Conservation (phyloP, 495 filamentous ascomycete genomes). For the Trypethelium eluteriae region DNA sequence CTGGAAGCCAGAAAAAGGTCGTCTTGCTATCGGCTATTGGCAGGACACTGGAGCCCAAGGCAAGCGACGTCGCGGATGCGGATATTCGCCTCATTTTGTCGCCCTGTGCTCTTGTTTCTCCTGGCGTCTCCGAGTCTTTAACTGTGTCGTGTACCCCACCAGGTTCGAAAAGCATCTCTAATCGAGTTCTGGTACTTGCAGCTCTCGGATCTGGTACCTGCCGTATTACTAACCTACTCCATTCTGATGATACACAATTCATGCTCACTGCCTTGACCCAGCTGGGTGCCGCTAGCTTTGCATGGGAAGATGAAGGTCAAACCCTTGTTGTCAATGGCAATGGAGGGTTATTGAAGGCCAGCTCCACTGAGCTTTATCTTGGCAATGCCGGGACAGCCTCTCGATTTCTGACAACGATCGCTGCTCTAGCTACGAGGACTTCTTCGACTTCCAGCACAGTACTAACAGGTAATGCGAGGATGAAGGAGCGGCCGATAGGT, state of each 20-base stretch:
- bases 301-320: constrained; percentile 89
- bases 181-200: constrained; percentile 85
- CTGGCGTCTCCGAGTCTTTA: constrained; percentile 54
- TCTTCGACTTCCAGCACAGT: constrained; percentile 56
- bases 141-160: constrained; percentile 76
- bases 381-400: constrained; percentile 97
- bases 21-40: constrained; percentile 92
- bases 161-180: constrained; percentile 96
- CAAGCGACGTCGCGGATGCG: constrained; percentile 77
- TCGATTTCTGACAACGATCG: constrained; percentile 88
- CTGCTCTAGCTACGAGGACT: constrained; percentile 66
- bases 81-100: constrained; percentile 80
- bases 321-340: constrained; percentile 84
- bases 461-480: constrained; percentile 87
- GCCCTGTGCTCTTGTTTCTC: constrained; percentile 64
- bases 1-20: constrained; percentile 90
- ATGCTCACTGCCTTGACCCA: constrained; percentile 84
- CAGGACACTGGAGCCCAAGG: constrained; percentile 73
- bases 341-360: constrained; percentile 75
- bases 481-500: constrained; percentile 93
- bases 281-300: constrained; percentile 82
- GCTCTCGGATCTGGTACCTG: constrained; percentile 83
- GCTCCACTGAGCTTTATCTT: constrained; percentile 70
- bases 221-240: constrained; percentile 81
- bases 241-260: constrained; percentile 94